phyloP scores from a whole-genome alignment of 2,329 filamentous ascomycete genomes.

The Ascochyta pisi region DNA sequence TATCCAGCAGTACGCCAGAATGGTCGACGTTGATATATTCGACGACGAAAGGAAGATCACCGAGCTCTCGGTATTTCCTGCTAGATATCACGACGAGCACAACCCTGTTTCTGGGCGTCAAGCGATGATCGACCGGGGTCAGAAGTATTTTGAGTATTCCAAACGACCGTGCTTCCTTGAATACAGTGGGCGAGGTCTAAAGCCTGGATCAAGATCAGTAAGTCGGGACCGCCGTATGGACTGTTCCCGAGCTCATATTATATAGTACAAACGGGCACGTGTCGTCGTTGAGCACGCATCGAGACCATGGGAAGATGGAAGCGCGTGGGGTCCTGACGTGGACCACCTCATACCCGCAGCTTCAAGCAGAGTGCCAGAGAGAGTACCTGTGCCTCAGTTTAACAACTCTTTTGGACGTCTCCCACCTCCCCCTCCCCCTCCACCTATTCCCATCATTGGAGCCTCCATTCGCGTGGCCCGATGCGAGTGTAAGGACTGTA shows the following conservation, averaged over 20 bases:
- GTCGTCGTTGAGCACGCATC: slow-evolving; percentile 1
- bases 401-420: too few relatives aligned
- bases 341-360: too few relatives aligned
- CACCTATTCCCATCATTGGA: not conserved
- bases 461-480: not conserved
- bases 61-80: not conserved
- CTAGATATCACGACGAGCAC: not conserved
- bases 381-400: too few relatives aligned
- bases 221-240: not conserved
- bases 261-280: not conserved
- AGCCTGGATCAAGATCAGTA: not conserved
- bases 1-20: not conserved
- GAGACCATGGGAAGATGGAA: not conserved
- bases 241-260: too few relatives aligned
- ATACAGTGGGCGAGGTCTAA: not conserved
- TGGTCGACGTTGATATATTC: not conserved
- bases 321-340: not conserved
- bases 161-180: not conserved
- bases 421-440: too few relatives aligned
- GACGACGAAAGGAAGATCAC: not conserved
- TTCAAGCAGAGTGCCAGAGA: too few relatives aligned
- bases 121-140: not conserved
- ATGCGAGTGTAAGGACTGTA: slow-evolving; percentile 1
- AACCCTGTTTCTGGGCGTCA: not conserved
- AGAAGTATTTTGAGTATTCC: not conserved